Evolutionary conservation across 139 green algal genomes (phyloP).

Genomic region (Coelastrella sp.): DNA sequence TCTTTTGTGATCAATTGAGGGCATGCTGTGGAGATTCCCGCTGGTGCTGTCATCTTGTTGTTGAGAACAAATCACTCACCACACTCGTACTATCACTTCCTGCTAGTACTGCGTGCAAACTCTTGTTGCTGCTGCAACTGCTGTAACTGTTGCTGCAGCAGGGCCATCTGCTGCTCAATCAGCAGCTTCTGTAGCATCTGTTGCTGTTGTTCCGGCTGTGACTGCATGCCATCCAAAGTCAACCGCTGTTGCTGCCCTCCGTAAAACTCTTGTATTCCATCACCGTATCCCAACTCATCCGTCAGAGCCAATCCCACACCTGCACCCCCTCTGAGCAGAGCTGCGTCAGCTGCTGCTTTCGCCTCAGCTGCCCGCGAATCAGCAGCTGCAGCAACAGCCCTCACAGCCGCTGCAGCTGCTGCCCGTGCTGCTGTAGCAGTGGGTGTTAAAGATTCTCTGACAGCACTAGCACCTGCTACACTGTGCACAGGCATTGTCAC

Average conservation of each 20-base stretch:
- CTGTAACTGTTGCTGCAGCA: conserved; percentile 26
- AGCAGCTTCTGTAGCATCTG: neutral
- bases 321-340: neutral
- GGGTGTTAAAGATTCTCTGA: neutral
- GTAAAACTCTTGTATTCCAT: neutral
- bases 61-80: too few relatives aligned
- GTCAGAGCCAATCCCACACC: neutral
- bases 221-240: neutral
- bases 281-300: neutral
- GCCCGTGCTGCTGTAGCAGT: neutral
- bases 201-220: neutral
- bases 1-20: too few relatives aligned
- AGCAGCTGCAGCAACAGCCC: neutral
- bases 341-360: conserved; percentile 4
- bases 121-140: conserved; percentile 19
- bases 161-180: conserved; percentile 1
- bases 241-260: neutral
- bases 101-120: too few relatives aligned
- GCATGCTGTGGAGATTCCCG: too few relatives aligned
- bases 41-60: too few relatives aligned
- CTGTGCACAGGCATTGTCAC: neutral
- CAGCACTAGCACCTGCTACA: too few relatives aligned
- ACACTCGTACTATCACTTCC: too few relatives aligned
- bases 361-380: conserved; percentile 13
- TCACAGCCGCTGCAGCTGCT: conserved; percentile 15